Evolutionary conservation across 2,329 filamentous ascomycete species (phyloP), one percentile per base, ranked within the genome.

Genomic region (Aspergillus sp.): DNA sequence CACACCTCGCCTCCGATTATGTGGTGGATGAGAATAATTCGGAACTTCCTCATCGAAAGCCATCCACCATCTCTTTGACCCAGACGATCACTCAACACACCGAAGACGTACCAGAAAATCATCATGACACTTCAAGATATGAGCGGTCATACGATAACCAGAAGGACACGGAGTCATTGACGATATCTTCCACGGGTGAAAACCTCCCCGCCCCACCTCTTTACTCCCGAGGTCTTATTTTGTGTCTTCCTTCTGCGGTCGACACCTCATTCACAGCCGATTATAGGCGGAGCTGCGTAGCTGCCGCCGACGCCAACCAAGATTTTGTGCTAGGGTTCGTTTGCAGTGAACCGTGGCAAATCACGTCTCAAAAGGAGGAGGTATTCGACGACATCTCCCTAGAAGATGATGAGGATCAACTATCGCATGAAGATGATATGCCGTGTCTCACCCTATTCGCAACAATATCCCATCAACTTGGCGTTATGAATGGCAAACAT

Each of bases 31-130:
- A 63, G 10, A 62, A 49, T 50, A 57, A 58, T 12, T 52, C 68
- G 46, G 71, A 65, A n/a, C 63, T 60, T 54, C 60, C 68, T 11
- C 66, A 67, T 36, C 68, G 75, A 51, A 77, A 77, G 65, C 69
- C 65, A 18, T 78, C 75, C 16, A 77, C 75, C 14, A 78, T 78
- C 51, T 78, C 76, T 9, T 71, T 78, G 51, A 78, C 75, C 4
- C 74, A 74, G 45, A 76, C 75, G 4, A 73, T 77, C 57, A 71
- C 71, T 26, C 69, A 75, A 56, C 71, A 75, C 29, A 73, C 73
- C 26, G 73, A 75, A 52, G 65, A 68, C 24, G 72, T 71, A 14
- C 57, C 57, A 58, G 61, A 7, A 56, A 65, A 49, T 54, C 54
- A 12, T 52, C 47, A 42, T 6, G 16, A 14, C 16, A n/a, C 14